Conservation (phyloP, 1,284 basidiomycete species). For the Rhodofomes roseus region DNA sequence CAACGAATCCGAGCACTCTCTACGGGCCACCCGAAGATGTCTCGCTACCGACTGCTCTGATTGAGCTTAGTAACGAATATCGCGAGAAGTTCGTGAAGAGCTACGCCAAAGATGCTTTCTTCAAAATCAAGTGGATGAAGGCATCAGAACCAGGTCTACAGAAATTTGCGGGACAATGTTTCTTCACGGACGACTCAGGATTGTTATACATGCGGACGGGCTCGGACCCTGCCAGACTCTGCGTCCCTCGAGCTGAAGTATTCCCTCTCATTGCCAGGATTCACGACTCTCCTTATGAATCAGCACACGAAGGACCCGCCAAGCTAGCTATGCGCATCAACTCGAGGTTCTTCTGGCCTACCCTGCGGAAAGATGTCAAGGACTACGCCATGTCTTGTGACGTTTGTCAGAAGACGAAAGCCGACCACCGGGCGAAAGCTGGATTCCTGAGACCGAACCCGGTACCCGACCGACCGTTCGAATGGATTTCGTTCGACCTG, state of each 20-base stretch:
- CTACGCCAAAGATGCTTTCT: neutral
- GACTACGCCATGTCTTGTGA: slow-evolving; percentile 24
- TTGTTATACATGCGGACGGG: neutral
- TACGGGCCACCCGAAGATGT: no score
- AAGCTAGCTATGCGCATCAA: slow-evolving; percentile 17
- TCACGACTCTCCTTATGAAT: neutral
- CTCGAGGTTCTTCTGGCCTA: slow-evolving; percentile 29
- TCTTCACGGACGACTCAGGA: neutral
- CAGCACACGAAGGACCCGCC: neutral
- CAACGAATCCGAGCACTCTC: no score
- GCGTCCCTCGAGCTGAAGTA: neutral
- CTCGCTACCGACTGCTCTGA: no score
- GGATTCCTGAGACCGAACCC: no score
- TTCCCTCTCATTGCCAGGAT: neutral
- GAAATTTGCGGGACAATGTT: neutral
- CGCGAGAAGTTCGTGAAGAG: neutral
- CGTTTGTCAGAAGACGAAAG: no score
- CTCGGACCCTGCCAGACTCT: neutral
- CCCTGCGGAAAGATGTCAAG: slow-evolving; percentile 25
- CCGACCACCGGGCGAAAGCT: no score
- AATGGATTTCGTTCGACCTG: slow-evolving; percentile 33
- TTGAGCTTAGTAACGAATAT: no score
- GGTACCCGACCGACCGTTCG: no score
- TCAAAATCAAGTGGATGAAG: neutral
- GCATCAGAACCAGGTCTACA: neutral